Evolutionary conservation across 1,139 yeast genomes (phyloP).

Genomic region (Suhomyces anneliseae): DNA sequence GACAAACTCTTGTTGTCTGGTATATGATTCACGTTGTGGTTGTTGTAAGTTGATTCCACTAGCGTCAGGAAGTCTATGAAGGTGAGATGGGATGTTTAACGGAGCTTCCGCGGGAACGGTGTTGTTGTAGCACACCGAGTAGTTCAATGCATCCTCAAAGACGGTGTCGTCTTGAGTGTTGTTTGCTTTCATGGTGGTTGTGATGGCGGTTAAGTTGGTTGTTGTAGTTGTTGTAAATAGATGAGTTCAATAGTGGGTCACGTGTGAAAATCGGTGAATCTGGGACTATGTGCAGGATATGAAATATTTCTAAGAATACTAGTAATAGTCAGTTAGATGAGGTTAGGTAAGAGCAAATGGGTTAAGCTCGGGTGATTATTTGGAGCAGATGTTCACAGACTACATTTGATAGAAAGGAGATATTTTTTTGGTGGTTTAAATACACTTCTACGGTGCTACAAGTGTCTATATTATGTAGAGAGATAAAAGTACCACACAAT

Average conservation of each 20-base stretch:
- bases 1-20: neutral
- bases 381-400: too few relatives aligned
- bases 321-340: too few relatives aligned
- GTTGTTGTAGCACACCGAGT: conserved; percentile 8
- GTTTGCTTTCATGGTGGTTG: neutral
- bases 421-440: too few relatives aligned
- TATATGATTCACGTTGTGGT: conserved; percentile 1
- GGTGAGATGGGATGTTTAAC: conserved; percentile 1
- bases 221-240: neutral
- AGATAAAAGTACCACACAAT: too few relatives aligned
- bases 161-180: conserved; percentile 12
- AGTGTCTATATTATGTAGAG: too few relatives aligned
- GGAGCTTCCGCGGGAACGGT: neutral
- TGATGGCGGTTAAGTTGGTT: neutral
- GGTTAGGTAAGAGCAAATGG: too few relatives aligned
- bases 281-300: neutral
- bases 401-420: too few relatives aligned
- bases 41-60: conserved; percentile 9
- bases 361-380: too few relatives aligned
- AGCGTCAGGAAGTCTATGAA: conserved; percentile 11
- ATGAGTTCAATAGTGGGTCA: neutral
- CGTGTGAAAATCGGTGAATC: neutral
- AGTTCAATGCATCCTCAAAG: conserved; percentile 17
- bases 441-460: too few relatives aligned
- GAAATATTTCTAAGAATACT: neutral